These are phyloP conservation scores for Plantago lanceolata DNA, from an alignment of 305 asterid genomes.

Conservation along the genomic window DNA sequence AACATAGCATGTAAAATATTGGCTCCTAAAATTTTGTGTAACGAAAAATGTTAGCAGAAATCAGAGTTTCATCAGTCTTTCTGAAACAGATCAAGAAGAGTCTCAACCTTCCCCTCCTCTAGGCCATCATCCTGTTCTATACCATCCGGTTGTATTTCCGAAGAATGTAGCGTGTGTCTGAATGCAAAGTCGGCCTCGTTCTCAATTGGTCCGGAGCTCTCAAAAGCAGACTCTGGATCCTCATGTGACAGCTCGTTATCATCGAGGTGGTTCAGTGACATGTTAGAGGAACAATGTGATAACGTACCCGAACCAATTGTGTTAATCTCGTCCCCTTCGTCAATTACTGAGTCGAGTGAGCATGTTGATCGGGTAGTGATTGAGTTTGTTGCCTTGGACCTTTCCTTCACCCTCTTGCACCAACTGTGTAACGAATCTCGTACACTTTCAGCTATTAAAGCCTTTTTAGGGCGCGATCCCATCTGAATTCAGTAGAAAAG, in stretches of 20 bases:
- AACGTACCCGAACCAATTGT: constrained; percentile 65
- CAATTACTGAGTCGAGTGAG: constrained; percentile 51
- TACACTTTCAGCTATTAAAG: constrained; percentile 83
- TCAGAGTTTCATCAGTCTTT: constrained; percentile 37
- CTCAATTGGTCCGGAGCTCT: constrained; percentile 21
- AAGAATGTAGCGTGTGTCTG: constrained; percentile 32
- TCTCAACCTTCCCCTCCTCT: constrained; percentile 32
- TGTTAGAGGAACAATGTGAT: constrained; percentile 62
- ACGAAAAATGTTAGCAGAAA: not conserved
- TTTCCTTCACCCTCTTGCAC: constrained; percentile 84
- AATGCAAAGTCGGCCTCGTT: constrained; percentile 31
- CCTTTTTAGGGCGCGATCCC: constrained; percentile 86
- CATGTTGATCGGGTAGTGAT: constrained; percentile 72
- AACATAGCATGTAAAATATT: not conserved
- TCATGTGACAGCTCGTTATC: constrained; percentile 19
- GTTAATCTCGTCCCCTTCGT: constrained; percentile 69
- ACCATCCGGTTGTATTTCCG: constrained; percentile 21
- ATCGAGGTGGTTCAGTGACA: constrained; percentile 39
- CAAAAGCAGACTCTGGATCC: constrained; percentile 28
- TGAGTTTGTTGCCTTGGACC: constrained; percentile 57
- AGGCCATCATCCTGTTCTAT: constrained; percentile 26
- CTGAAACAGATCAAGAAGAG: constrained; percentile 52
- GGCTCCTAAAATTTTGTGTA: not conserved
- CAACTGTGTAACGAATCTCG: constrained; percentile 82
- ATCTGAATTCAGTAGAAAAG: constrained; percentile 34